Base-by-base conservation (phyloP, 2,329 filamentous ascomycete species). In the Metarhizium rileyi region DNA sequence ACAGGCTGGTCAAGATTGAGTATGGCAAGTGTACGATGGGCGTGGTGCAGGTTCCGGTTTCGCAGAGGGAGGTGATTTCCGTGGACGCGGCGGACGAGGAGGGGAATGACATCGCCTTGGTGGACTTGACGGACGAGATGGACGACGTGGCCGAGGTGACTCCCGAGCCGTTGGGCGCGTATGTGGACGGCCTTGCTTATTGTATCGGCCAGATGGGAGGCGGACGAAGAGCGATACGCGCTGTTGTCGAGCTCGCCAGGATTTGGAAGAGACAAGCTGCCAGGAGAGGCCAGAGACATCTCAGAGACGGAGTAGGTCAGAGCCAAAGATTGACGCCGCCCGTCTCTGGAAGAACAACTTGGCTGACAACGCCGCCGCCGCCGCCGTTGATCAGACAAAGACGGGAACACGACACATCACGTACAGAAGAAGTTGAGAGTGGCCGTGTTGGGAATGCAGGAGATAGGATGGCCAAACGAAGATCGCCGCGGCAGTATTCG, bases 171-270 rank as follows among this genome's bases (percentile, higher is more conserved):
- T 26, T 53, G 41, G 55, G 55, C 36, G 43, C 44, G 1, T 61
- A 53, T 33, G 35, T 59, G 18, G 50, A 61, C 33, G 64, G 63
- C 46, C 56, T 66, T 33, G 64, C 63, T 44, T 65, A 65, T 55
- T 57, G 63, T 50, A 56, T 66, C 26, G 64, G 64, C 38, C 64
- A 67, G 50, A 56, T 63, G 23, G 56, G 58, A 14, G 28, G 36
- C 8, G 18, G 44, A 33, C 26, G 26, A 2, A 33, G 27, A 18
- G 38, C 41, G 20, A 27, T 22, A 25, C 23, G 25, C 6, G 46
- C 51, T 10, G 25, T 49, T 20, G 46, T 53, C 8, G 23, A 16
- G 25, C 46, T 44, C 43, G 51, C 48, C n/a, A 44, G 43, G 9
- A 48, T 50, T 6, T 23, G 33, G n/a, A 27, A 14, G 38, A 30